phyloP scores from a whole-genome alignment of 2,329 filamentous ascomycete genomes.

The Septoria petroselini region DNA sequence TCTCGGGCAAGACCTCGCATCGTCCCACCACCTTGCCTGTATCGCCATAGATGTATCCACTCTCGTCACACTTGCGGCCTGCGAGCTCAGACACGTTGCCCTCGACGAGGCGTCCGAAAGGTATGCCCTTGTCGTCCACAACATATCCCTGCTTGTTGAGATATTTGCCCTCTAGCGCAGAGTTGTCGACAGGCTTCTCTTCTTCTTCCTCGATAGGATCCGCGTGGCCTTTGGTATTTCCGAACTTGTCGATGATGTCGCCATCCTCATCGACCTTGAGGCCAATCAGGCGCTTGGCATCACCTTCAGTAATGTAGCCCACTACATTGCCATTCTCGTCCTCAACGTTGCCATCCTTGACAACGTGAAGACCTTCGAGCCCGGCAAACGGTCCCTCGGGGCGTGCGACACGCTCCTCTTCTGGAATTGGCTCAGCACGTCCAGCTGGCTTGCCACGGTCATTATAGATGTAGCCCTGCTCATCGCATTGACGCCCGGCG shows the following conservation, averaged over 20 bases:
- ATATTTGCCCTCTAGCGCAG: slow-evolving; percentile 52
- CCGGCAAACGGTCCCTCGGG: slow-evolving; percentile 67
- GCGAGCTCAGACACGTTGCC: slow-evolving; percentile 56
- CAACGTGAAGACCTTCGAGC: slow-evolving; percentile 61
- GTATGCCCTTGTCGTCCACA: slow-evolving; percentile 53
- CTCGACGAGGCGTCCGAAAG: slow-evolving; percentile 56
- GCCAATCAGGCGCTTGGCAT: slow-evolving; percentile 68
- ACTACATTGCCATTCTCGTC: slow-evolving; percentile 76
- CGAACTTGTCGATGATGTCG: slow-evolving; percentile 73
- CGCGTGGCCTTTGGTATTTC: slow-evolving; percentile 61
- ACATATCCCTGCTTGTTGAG: slow-evolving; percentile 61
- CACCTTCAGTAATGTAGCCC: slow-evolving; percentile 67
- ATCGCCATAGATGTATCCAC: slow-evolving; percentile 57
- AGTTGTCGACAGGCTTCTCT: slow-evolving; percentile 47
- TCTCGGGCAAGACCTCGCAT: slow-evolving; percentile 57
- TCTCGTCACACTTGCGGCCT: slow-evolving; percentile 55
- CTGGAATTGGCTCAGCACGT: slow-evolving; percentile 57
- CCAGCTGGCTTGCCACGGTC: slow-evolving; percentile 57
- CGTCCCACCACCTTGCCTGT: slow-evolving; percentile 56
- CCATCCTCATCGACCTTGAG: slow-evolving; percentile 77
- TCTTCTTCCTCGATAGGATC: slow-evolving; percentile 51
- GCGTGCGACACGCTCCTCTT: slow-evolving; percentile 54
- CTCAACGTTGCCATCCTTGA: slow-evolving; percentile 69
- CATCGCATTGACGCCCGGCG: slow-evolving; percentile 55
- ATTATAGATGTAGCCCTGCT: slow-evolving; percentile 55